Base-by-base conservation (phyloP, 169 alveolate species). In the Cryptosporidium baileyi region DNA sequence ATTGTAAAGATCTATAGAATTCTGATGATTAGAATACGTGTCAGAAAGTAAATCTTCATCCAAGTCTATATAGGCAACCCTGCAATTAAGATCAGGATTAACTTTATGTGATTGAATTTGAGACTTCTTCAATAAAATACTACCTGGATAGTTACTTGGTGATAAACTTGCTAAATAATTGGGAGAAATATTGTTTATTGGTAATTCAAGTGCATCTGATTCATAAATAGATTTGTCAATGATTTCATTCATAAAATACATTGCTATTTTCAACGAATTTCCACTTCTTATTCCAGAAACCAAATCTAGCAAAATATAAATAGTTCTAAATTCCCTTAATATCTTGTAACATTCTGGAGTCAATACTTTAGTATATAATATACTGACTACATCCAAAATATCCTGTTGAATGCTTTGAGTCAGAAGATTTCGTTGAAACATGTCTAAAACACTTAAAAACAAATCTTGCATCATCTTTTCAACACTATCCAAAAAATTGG, bases 51-150 rank as follows among this genome's bases (percentile, higher is more conserved):
- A 34, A 4, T 26, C 34, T 22, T 11, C 61, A 0, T 26, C 26
- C 24, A 26, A 40, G 19, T 74, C 85, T 15, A 74, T 22, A 54
- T 49, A 74, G 19, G 85, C 85, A 1, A 74, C 60, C 5, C 24
- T 54, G 40, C 85, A 74, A 54, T 61, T 61, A 2, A 62, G 47
- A 28, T 51, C 81, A 28, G 54, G 34, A 8, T 47, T 32, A 19
- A 4, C 17, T n/a, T 61, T 28, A n/a, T 54, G 34, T 9, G 54
- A 24, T 3, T 24, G 49, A 4, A 47, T 36, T 6, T 32, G 22
- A 19, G n/a, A 32, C 17, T 45, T 65, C 9, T 65, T 44, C 19
- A 65, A 8, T 0, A 11, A 8, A 32, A 65, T 65, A n/a, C 81
- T 65, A 17, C 19, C 81, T 0, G 81, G 81, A 32, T 47, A 65